Evolutionary conservation across 371 early-diverging fungal genomes (phyloP).

Genomic region (Modicella reniformis): DNA sequence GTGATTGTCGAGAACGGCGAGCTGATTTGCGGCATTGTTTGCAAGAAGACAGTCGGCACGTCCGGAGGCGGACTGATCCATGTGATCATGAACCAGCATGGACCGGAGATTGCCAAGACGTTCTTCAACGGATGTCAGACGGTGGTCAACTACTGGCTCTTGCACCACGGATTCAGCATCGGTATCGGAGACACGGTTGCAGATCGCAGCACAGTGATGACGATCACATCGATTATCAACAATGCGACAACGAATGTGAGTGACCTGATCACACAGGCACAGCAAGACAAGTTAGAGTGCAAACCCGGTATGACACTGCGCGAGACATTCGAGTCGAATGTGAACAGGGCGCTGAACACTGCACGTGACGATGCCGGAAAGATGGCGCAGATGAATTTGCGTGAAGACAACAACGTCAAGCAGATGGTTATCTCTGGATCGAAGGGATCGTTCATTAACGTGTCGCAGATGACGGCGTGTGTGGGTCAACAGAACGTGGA

Average conservation of each 20-base stretch:
- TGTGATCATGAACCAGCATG: conserved; percentile 95
- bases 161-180: conserved; percentile 95
- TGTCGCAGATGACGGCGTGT: conserved; percentile 99
- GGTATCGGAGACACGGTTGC: conserved; percentile 99
- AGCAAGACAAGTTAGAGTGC: conserved; percentile 86
- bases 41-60: conserved; percentile 97
- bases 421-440: conserved; percentile 99
- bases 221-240: conserved; percentile 86
- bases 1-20: conserved; percentile 96
- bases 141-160: conserved; percentile 96
- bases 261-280: conserved; percentile 88
- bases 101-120: conserved; percentile 86
- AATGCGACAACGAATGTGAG: conserved; percentile 89
- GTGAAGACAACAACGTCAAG: conserved; percentile 96
- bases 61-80: conserved; percentile 95
- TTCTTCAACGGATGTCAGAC: conserved; percentile 97
- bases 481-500: conserved; percentile 99
- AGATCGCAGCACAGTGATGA: conserved; percentile 86
- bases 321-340: conserved; percentile 95
- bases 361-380: conserved; percentile 98
- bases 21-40: conserved; percentile 94
- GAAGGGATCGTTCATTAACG: conserved; percentile 97
- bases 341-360: conserved; percentile 92
- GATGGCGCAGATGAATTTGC: conserved; percentile 87
- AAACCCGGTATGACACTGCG: conserved; percentile 98